phyloP scores from a whole-genome alignment of 345 rosid genomes.

The Pistacia atlantica region DNA sequence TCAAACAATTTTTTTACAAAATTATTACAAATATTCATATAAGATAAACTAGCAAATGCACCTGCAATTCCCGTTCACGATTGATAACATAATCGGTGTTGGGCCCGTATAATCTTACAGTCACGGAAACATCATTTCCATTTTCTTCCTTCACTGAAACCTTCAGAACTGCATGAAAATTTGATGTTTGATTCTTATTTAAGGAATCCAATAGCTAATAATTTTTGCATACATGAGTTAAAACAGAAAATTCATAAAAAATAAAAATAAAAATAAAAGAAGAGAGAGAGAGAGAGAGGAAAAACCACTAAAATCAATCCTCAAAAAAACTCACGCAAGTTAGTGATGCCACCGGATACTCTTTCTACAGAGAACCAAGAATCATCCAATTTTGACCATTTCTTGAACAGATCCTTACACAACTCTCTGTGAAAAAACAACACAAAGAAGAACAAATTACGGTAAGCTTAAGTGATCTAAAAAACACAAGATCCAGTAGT shows the following conservation, averaged over 20 bases:
- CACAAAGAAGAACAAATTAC: background rate
- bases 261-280: background rate
- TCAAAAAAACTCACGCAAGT: constrained; percentile 60
- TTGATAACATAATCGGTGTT: constrained; percentile 89
- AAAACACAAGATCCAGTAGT: background rate
- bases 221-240: background rate
- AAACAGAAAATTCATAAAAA: background rate
- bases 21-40: background rate
- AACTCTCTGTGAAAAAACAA: constrained; percentile 47
- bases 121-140: constrained; percentile 49
- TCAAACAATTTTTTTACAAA: background rate
- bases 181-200: constrained; percentile 2
- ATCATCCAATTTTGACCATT: constrained; percentile 71
- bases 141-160: constrained; percentile 74
- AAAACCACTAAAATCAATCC: too few relatives aligned
- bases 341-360: constrained; percentile 94
- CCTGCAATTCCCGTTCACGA: constrained; percentile 75
- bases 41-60: constrained; percentile 19
- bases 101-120: constrained; percentile 92
- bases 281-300: too few relatives aligned
- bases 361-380: constrained; percentile 69
- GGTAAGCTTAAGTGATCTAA: background rate
- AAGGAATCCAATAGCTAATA: constrained; percentile 2
- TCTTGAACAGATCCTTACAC: constrained; percentile 82
- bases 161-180: constrained; percentile 65